phyloP scores from a whole-genome alignment of 2,329 filamentous ascomycete species.

The Chrysoporthe deuterocubensis region DNA sequence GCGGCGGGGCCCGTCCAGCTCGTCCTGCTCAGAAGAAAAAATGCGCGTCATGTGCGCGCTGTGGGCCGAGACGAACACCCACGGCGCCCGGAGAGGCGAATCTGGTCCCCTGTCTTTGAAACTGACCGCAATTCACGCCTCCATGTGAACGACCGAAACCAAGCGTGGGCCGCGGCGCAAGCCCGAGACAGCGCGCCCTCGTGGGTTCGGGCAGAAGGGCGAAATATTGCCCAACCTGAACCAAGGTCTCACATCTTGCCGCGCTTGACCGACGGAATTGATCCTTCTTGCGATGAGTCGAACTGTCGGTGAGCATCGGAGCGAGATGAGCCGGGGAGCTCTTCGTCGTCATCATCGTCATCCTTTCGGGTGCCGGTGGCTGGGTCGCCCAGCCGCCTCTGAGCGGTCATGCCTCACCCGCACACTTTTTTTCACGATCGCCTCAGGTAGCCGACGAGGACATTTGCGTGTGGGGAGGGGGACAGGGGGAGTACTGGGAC shows the following conservation, averaged over 20 bases:
- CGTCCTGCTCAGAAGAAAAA: slow-evolving; percentile 11
- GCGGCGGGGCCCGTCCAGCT: slow-evolving; percentile 6
- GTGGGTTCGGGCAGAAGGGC: slow-evolving; percentile 29
- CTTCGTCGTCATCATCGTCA: slow-evolving; percentile 17
- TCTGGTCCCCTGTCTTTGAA: slow-evolving; percentile 18
- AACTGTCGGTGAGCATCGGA: slow-evolving; percentile 29
- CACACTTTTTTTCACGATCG: slow-evolving; percentile 20
- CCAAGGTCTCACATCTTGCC: slow-evolving; percentile 27
- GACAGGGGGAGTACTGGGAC: slow-evolving; percentile 23
- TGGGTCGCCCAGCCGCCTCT: slow-evolving; percentile 19
- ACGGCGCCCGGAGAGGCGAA: slow-evolving; percentile 15
- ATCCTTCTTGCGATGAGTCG: slow-evolving; percentile 18
- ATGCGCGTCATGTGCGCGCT: slow-evolving; percentile 18
- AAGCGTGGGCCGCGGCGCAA: slow-evolving; percentile 29
- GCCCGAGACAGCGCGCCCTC: slow-evolving; percentile 27
- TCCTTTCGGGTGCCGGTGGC: slow-evolving; percentile 20
- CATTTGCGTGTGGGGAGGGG: slow-evolving; percentile 20
- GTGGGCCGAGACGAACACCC: slow-evolving; percentile 19
- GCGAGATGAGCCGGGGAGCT: slow-evolving; percentile 14
- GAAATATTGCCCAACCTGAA: slow-evolving; percentile 21
- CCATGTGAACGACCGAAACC: slow-evolving; percentile 26
- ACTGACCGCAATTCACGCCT: slow-evolving; percentile 28
- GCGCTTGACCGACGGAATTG: slow-evolving; percentile 18
- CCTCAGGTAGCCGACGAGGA: slow-evolving; percentile 20
- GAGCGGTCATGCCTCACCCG: slow-evolving; percentile 15